Conservation (phyloP, 23 red algal genomes). For the Gracilaria caudata region DNA sequence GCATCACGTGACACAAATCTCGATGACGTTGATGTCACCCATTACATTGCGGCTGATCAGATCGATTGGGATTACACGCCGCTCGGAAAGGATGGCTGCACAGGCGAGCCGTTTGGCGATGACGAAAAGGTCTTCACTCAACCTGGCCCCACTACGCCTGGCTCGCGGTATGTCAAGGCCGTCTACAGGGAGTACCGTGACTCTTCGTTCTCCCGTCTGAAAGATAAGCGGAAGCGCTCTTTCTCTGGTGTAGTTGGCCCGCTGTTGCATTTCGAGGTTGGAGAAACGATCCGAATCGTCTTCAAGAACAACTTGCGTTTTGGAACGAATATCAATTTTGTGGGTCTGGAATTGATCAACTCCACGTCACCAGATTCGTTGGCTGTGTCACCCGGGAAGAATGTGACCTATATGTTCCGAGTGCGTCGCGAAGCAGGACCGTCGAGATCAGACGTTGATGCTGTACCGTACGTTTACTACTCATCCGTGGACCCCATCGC, state of each 20-base stretch:
- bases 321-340: slow-evolving; percentile 22
- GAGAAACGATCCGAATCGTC: slow-evolving; percentile 17
- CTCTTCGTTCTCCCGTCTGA: neutral
- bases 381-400: slow-evolving; percentile 15
- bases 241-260: slow-evolving; percentile 47
- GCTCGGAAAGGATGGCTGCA: slow-evolving; percentile 32
- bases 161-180: slow-evolving; percentile 56
- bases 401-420: slow-evolving; percentile 24
- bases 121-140: slow-evolving; percentile 39
- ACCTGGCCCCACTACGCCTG: slow-evolving; percentile 18
- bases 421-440: slow-evolving; percentile 42
- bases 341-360: slow-evolving; percentile 16
- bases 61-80: slow-evolving; percentile 58
- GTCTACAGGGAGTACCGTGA: slow-evolving; percentile 44
- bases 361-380: neutral
- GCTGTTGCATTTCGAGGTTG: slow-evolving; percentile 40
- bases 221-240: neutral
- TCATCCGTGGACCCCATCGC: slow-evolving; percentile 56
- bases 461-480: slow-evolving; percentile 48
- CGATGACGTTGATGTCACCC: slow-evolving; percentile 14
- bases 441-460: slow-evolving; percentile 4
- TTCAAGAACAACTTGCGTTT: slow-evolving; percentile 45
- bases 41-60: slow-evolving; percentile 51
- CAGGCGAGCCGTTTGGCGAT: slow-evolving; percentile 22
- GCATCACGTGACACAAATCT: neutral